Evolutionary conservation across 768 basidiomycete species (phyloP).

Genomic region (Cystoderma amianthinum): DNA sequence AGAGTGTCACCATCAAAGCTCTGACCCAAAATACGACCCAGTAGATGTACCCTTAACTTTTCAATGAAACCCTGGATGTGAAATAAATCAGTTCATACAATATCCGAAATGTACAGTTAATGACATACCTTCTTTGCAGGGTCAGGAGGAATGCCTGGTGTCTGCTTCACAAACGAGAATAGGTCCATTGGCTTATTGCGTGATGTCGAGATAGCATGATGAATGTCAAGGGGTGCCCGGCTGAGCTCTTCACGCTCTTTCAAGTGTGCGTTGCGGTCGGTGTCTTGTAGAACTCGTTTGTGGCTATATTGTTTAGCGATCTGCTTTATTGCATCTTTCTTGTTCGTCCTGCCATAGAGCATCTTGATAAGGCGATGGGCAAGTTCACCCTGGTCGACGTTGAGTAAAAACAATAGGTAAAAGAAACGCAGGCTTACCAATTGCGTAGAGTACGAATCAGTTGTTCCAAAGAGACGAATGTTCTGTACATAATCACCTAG

Average conservation of each 20-base stretch:
- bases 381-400: conserved; percentile 22
- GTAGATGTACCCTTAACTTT: too few relatives aligned
- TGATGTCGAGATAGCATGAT: conserved; percentile 15
- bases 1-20: too few relatives aligned
- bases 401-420: neutral
- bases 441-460: conserved; percentile 23
- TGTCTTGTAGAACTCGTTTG: conserved; percentile 4
- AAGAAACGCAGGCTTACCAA: conserved; percentile 11
- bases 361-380: conserved; percentile 27
- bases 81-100: too few relatives aligned
- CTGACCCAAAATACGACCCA: too few relatives aligned
- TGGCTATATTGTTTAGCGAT: conserved; percentile 13
- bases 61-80: too few relatives aligned
- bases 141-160: conserved; percentile 17
- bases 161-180: neutral
- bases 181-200: conserved; percentile 3
- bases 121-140: too few relatives aligned
- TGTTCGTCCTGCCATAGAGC: conserved; percentile 23
- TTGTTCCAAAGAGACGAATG: conserved; percentile 12
- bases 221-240: conserved; percentile 3
- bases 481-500: conserved; percentile 15
- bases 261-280: too few relatives aligned
- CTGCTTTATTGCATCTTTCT: conserved; percentile 11
- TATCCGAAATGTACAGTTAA: too few relatives aligned
- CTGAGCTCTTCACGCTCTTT: neutral